Evolutionary conservation across 164 flowering plant species (phyloP).

Genomic region (Nymphaea thermarum): DNA sequence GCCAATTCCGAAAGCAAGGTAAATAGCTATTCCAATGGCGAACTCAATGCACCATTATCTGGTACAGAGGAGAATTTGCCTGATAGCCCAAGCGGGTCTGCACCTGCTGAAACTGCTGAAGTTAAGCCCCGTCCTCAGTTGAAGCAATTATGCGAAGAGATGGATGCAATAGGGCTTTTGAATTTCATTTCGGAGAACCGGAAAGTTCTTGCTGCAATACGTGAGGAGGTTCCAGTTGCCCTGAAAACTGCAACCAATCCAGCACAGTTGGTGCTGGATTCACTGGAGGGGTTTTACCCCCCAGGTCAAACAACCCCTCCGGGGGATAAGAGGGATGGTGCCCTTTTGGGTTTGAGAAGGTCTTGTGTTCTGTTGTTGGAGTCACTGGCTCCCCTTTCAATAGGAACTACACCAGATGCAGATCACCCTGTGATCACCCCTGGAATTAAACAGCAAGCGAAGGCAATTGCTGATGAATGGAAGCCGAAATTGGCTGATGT

Average conservation of each 20-base stretch:
- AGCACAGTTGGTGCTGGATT: conserved; percentile 54
- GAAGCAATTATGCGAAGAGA: conserved; percentile 61
- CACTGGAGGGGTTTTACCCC: conserved; percentile 65
- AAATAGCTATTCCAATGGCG: conserved; percentile 38
- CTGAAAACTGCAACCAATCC: conserved; percentile 60
- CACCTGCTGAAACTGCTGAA: conserved; percentile 19
- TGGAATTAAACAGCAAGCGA: conserved; percentile 53
- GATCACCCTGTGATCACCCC: conserved; percentile 31
- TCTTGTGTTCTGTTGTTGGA: conserved; percentile 97
- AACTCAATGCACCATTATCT: conserved; percentile 18
- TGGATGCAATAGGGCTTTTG: conserved; percentile 79
- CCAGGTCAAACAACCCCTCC: conserved; percentile 33
- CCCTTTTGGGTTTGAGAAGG: conserved; percentile 66
- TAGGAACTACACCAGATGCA: conserved; percentile 5
- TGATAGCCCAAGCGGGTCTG: conserved; percentile 14
- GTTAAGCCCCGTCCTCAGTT: conserved; percentile 47
- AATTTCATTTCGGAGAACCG: conserved; percentile 91
- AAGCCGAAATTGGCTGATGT: conserved; percentile 77
- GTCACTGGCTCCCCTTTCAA: conserved; percentile 48
- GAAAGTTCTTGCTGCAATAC: conserved; percentile 66
- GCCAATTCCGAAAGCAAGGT: conserved; percentile 36
- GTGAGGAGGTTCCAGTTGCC: conserved; percentile 82
- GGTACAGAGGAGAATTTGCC: conserved; percentile 33
- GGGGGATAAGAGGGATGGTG: conserved; percentile 63
- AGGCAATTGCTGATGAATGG: conserved; percentile 77